Percentiles rank a stretch among this genome's conserved stretches.
Conservation (phyloP, 2,329 filamentous ascomycete species). For the Aspergillus costaricaensis region DNA sequence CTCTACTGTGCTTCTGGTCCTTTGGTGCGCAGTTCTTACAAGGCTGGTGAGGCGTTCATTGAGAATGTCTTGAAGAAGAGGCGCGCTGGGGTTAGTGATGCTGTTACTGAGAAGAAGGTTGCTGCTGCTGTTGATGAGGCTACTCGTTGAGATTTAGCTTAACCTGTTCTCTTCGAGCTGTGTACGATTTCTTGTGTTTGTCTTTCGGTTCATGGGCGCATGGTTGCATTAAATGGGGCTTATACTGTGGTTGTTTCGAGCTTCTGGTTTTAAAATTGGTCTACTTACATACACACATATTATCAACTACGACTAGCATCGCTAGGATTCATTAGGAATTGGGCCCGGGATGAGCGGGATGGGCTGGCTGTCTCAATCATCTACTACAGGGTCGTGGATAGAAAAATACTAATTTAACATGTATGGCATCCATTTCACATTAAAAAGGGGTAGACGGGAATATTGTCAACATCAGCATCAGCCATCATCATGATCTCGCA, state of each 20-base stretch:
- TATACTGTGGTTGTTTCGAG: background rate
- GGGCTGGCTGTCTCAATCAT: too few species aligned
- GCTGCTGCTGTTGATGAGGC: conserved; percentile 29
- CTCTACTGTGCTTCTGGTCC: conserved; percentile 94
- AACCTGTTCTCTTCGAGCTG: background rate
- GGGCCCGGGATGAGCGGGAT: background rate
- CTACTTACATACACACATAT: background rate
- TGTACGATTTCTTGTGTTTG: conserved; percentile 5
- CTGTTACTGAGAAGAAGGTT: conserved; percentile 29
- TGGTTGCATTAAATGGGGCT: conserved; percentile 11
- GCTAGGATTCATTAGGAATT: background rate
- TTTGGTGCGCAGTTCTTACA: conserved; percentile 91
- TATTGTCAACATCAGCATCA: conserved; percentile 6
- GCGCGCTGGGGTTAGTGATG: conserved; percentile 28
- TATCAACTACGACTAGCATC: background rate
- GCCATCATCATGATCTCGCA: background rate
- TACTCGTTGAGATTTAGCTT: conserved; percentile 25
- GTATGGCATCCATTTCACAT: conserved; percentile 10
- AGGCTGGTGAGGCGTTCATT: conserved; percentile 97
- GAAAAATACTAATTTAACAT: conserved; percentile 10
- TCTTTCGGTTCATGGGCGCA: conserved; percentile 17
- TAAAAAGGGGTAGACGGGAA: background rate
- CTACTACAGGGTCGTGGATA: background rate
- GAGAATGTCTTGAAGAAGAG: conserved; percentile 95
- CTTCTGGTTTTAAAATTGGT: background rate